Base-by-base conservation (phyloP, 441 rosid genomes). In the Gossypium lobatum region DNA sequence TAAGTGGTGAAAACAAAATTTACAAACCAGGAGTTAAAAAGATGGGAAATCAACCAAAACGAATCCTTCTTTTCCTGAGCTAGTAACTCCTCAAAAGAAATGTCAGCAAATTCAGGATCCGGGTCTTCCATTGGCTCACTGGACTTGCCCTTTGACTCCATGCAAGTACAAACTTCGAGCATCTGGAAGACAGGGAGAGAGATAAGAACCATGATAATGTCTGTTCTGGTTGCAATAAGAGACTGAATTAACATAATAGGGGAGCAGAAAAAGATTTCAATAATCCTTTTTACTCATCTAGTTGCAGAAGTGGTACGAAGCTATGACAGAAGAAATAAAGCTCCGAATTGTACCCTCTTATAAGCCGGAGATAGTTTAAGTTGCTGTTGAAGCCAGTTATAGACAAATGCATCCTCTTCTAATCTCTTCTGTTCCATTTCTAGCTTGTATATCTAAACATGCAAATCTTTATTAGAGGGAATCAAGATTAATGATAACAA, bases 361-460 rank as follows among this genome's bases (percentile, higher is more conserved):
- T 91, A 93, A 13, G 95, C 98, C 18, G 97, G 98, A 45, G 98
- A 93, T 70, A 86, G 86, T 78, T 87, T 90, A 61, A 93, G 93
- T 78, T 90, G 98, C 69, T 87, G 89, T 61, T 91, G 98, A 55
- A 93, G 95, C 97, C 97, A 93, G 64, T 93, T 91, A 77, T 91
- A 93, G 39, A 93, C 95, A 85, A 81, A 85, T 31, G 92, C 83
- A 81, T 93, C 97, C 81, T 90, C 92, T 77, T 91, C 91, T 77
- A 93, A 81, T 80, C 95, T 87, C 84, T 88, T 91, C 72, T 91
- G 95, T 80, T 93, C 95, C 76, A 80, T 76, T 81, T 93, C 97
- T 72, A 93, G 83, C 88, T 91, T 89, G 82, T 80, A 81, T 76
- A 89, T 85, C 98, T 93, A 80, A 71, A 75, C 69, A 79, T 13